A percentile compares a stretch with the other conserved stretches of the same genome.
phyloP scores from a whole-genome alignment of 768 basidiomycete species.

The Russula vinacea region DNA sequence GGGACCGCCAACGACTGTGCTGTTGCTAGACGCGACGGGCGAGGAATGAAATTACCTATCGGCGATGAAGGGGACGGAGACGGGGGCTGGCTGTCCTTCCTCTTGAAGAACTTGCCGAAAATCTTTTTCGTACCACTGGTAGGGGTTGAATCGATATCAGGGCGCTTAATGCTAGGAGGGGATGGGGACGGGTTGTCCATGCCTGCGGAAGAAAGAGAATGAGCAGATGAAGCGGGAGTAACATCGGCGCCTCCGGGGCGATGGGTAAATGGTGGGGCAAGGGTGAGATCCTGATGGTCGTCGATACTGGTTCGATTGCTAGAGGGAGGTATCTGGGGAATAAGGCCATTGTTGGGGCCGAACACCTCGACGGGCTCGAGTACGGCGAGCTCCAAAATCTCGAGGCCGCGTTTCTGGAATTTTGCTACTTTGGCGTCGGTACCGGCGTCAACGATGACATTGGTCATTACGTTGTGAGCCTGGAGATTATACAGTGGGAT shows the following conservation, averaged over 20 bases:
- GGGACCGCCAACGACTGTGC: slow-evolving; percentile 16
- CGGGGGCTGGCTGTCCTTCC: slow-evolving; percentile 39
- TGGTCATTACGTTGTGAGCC: slow-evolving; percentile 84
- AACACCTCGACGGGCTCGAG: slow-evolving; percentile 78
- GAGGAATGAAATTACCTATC: slow-evolving; percentile 14
- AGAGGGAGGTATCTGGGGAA: slow-evolving; percentile 22
- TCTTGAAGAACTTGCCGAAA: slow-evolving; percentile 71
- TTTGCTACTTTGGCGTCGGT: slow-evolving; percentile 65
- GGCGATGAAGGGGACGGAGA: slow-evolving; percentile 11
- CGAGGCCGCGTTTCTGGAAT: slow-evolving; percentile 67
- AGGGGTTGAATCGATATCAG: slow-evolving; percentile 32
- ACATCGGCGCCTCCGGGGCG: slow-evolving; percentile 18
- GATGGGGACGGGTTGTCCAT: slow-evolving; percentile 25
- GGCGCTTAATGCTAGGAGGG: slow-evolving; percentile 31
- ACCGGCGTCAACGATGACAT: slow-evolving; percentile 82
- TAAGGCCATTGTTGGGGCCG: slow-evolving; percentile 38
- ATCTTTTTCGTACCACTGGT: slow-evolving; percentile 52
- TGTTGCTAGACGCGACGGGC: slow-evolving; percentile 13
- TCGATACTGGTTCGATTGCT: slow-evolving; percentile 38
- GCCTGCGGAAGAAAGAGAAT: slow-evolving; percentile 27
- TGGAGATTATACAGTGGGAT: slow-evolving; percentile 85
- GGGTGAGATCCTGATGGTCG: slow-evolving; percentile 14
- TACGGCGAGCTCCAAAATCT: slow-evolving; percentile 73
- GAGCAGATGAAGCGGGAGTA: slow-evolving; percentile 28
- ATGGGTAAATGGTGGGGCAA: not conserved